These are phyloP conservation scores for Xylaria sp. DNA, from an alignment of 2,329 filamentous ascomycete genomes.

Conservation along the genomic window DNA sequence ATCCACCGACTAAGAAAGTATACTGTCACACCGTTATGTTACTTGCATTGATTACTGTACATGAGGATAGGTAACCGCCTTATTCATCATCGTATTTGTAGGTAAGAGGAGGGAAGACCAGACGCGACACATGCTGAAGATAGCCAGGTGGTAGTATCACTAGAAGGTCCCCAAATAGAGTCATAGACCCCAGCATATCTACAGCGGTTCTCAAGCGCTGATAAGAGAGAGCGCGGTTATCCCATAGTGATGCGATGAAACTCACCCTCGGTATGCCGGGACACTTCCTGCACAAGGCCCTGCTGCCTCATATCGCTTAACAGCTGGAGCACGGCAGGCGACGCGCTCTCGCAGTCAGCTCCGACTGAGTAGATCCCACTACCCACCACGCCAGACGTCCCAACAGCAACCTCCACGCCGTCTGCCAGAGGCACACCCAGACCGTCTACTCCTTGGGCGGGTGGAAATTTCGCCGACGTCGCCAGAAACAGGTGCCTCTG, in stretches of 20 bases:
- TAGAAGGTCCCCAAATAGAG: neutral
- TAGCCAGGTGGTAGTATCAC: neutral
- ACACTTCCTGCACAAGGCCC: slow-evolving; percentile 28
- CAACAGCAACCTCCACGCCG: slow-evolving; percentile 18
- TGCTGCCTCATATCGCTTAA: slow-evolving; percentile 14
- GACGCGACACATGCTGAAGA: neutral
- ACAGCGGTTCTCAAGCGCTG: neutral
- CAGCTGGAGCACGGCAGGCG: slow-evolving; percentile 6
- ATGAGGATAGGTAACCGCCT: neutral
- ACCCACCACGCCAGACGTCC: slow-evolving; percentile 22
- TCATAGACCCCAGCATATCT: neutral
- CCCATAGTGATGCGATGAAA: slow-evolving; percentile 21
- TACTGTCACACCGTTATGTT: neutral
- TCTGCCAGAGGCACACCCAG: slow-evolving; percentile 20
- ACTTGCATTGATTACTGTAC: neutral
- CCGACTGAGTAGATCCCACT: slow-evolving; percentile 34
- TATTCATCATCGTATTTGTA: neutral
- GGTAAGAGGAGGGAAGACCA: no score
- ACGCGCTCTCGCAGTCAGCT: slow-evolving; percentile 27
- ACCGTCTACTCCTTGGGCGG: neutral
- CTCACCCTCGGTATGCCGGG: slow-evolving; percentile 33
- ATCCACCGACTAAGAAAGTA: neutral
- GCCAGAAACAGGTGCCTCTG: slow-evolving; percentile 33
- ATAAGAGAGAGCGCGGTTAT: neutral
- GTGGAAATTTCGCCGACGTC: slow-evolving; percentile 32